A percentile compares a stretch with the other conserved stretches of the same genome.
Conservation (phyloP, 2,329 filamentous ascomycete genomes). For the Aureobasidium sp. region DNA sequence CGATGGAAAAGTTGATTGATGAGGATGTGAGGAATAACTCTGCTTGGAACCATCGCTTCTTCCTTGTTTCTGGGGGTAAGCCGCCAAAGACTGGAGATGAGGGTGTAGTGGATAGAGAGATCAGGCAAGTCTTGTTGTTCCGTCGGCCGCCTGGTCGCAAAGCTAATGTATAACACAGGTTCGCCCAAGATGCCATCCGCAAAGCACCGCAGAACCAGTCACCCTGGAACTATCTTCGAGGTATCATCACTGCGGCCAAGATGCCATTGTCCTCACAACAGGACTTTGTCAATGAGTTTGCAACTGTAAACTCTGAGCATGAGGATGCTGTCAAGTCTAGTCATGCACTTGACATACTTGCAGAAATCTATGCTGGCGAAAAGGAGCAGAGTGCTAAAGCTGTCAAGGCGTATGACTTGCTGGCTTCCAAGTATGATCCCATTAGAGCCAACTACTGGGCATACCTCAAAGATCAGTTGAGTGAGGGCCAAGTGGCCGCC, state of each 20-base stretch:
- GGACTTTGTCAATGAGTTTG: constrained; percentile 48
- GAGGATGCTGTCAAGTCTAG: constrained; percentile 49
- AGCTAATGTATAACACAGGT: constrained; percentile 23
- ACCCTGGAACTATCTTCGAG: constrained; percentile 85
- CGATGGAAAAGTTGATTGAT: constrained; percentile 64
- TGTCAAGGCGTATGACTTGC: constrained; percentile 58
- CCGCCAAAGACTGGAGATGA: constrained; percentile 37
- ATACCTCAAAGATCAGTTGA: constrained; percentile 53
- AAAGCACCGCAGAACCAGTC: constrained; percentile 89
- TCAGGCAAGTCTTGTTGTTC: constrained; percentile 44
- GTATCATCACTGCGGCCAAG: constrained; percentile 60
- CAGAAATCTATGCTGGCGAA: constrained; percentile 53
- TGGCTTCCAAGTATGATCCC: constrained; percentile 83
- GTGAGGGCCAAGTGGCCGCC: neutral
- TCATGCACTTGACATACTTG: constrained; percentile 62
- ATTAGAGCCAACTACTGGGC: constrained; percentile 90
- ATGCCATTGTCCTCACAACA: constrained; percentile 42
- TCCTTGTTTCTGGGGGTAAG: constrained; percentile 65
- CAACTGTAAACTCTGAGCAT: constrained; percentile 37
- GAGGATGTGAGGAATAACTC: constrained; percentile 90
- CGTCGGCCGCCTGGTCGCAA: neutral
- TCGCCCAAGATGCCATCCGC: constrained; percentile 60
- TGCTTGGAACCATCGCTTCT: constrained; percentile 96
- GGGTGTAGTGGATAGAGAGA: constrained; percentile 62
- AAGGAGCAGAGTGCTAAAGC: constrained; percentile 54